These are phyloP conservation scores for Mycena leptocephala DNA, from an alignment of 768 basidiomycete genomes.

Conservation along the genomic window DNA sequence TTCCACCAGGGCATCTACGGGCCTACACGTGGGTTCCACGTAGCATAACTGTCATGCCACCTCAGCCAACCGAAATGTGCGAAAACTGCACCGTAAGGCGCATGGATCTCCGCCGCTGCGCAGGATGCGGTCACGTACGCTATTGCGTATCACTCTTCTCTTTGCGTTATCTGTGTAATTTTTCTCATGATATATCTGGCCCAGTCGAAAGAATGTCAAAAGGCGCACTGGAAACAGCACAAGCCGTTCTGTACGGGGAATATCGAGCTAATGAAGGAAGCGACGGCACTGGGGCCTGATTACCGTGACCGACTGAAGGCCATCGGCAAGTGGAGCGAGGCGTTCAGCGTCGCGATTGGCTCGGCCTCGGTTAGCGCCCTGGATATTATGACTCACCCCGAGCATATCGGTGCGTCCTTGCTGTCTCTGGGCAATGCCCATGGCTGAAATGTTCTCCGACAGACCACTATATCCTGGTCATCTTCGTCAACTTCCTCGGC, in stretches of 20 bases:
- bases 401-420: not conserved
- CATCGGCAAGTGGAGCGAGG: slow-evolving; percentile 23
- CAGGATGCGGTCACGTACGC: too few relatives aligned
- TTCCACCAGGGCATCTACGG: not conserved
- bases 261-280: not conserved
- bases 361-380: not conserved
- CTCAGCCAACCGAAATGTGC: too few relatives aligned
- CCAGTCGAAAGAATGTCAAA: slow-evolving; percentile 30
- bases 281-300: slow-evolving; percentile 6
- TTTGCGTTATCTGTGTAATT: too few relatives aligned
- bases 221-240: slow-evolving; percentile 30
- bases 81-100: too few relatives aligned
- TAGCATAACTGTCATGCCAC: not conserved
- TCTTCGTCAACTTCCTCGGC: slow-evolving; percentile 24
- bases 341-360: not conserved
- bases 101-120: too few relatives aligned
- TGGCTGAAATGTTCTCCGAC: not conserved
- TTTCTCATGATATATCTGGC: not conserved
- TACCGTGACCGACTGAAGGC: slow-evolving; percentile 4
- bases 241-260: slow-evolving; percentile 25
- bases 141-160: too few relatives aligned
- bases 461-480: slow-evolving; percentile 13
- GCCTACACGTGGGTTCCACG: not conserved
- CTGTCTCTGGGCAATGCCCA: too few relatives aligned
- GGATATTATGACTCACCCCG: slow-evolving; percentile 8